Evolutionary conservation across 805 yeast species (phyloP).

Genomic region (Ogataea nitratoaversa): DNA sequence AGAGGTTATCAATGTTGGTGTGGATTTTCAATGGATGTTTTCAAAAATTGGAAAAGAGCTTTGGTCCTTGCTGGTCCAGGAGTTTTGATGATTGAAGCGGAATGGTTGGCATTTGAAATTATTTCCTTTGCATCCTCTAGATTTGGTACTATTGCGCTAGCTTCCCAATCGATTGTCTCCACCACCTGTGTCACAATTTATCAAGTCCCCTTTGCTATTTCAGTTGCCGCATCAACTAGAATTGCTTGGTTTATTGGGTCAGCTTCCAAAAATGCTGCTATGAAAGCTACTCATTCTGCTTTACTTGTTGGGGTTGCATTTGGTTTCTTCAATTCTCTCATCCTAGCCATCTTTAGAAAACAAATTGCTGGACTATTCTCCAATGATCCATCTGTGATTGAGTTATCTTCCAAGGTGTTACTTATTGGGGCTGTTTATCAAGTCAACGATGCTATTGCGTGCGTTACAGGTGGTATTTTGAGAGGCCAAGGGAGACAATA

Average conservation of each 20-base stretch:
- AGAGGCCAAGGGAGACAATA: constrained; percentile 76
- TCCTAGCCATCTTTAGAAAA: constrained; percentile 40
- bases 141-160: constrained; percentile 48
- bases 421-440: constrained; percentile 68
- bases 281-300: constrained; percentile 35
- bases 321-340: constrained; percentile 41
- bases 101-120: constrained; percentile 54
- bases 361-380: constrained; percentile 54
- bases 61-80: constrained; percentile 49
- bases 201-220: constrained; percentile 55
- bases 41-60: constrained; percentile 43
- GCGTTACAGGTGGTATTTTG: constrained; percentile 70
- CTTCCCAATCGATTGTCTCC: constrained; percentile 47
- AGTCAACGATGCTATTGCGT: constrained; percentile 63
- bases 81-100: constrained; percentile 55
- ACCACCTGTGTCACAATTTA: constrained; percentile 45
- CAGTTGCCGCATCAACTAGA: constrained; percentile 55
- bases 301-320: constrained; percentile 31
- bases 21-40: constrained; percentile 39
- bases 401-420: constrained; percentile 46
- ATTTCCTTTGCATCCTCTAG: constrained; percentile 52
- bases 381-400: constrained; percentile 52
- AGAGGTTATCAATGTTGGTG: constrained; percentile 50
- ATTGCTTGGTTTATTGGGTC: constrained; percentile 53
- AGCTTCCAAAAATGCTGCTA: constrained; percentile 33